phyloP scores from a whole-genome alignment of 345 rosid species.

The Diplotaxis tenuifolia region DNA sequence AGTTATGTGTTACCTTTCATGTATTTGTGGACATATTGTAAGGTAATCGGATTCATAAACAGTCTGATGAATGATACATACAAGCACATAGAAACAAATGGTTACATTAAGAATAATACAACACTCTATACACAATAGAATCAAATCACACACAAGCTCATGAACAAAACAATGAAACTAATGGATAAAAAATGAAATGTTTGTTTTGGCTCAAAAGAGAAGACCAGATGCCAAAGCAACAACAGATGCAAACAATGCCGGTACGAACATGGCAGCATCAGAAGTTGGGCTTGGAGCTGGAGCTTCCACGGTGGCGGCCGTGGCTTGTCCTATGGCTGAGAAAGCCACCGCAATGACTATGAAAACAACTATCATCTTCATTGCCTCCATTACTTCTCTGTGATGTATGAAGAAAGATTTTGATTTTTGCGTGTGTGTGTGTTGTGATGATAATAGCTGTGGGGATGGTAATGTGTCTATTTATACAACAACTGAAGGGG shows the following conservation, averaged over 20 bases:
- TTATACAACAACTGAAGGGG: constrained; percentile 15
- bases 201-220: constrained; percentile 27
- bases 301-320: constrained; percentile 32
- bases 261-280: constrained; percentile 40
- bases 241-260: constrained; percentile 39
- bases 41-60: constrained; percentile 17
- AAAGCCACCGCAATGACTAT: constrained; percentile 31
- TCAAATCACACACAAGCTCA: constrained; percentile 25
- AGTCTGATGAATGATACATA: constrained; percentile 23
- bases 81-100: constrained; percentile 15
- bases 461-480: constrained; percentile 31
- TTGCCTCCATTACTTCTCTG: constrained; percentile 32
- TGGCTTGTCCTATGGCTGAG: constrained; percentile 22
- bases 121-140: constrained; percentile 24
- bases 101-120: constrained; percentile 10
- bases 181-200: constrained; percentile 1
- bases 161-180: constrained; percentile 31
- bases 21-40: background rate
- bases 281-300: constrained; percentile 46
- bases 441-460: constrained; percentile 22
- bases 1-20: background rate
- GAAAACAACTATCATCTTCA: constrained; percentile 36
- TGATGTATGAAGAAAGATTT: constrained; percentile 16
- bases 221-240: constrained; percentile 39
- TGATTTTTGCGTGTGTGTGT: background rate